A percentile compares a stretch with the other conserved stretches of the same genome.
These are phyloP conservation scores for Xerocomus brunneocitrinus DNA, from an alignment of 768 basidiomycete species.

Conservation along the genomic window DNA sequence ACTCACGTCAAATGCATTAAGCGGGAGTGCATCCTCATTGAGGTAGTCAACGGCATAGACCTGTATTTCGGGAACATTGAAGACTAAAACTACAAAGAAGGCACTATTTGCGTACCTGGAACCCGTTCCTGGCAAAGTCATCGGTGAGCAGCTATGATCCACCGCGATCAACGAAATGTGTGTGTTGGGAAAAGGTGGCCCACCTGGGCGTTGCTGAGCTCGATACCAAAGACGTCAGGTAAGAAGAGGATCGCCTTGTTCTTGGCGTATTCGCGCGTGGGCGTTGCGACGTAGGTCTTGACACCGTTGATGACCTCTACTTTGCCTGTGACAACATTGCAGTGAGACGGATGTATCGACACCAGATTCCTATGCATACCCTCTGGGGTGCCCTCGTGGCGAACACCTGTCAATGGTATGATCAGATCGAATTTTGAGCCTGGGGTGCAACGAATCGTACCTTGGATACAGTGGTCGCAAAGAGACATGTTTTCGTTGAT, in stretches of 20 bases:
- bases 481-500: constrained; percentile 40
- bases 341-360: not conserved
- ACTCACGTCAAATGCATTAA: constrained; percentile 13
- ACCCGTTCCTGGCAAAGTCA: constrained; percentile 40
- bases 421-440: constrained; percentile 3
- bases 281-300: constrained; percentile 50
- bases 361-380: constrained; percentile 26
- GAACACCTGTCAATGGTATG: constrained; percentile 34
- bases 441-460: constrained; percentile 27
- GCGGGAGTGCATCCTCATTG: constrained; percentile 23
- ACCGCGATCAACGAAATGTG: not conserved
- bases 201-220: constrained; percentile 44
- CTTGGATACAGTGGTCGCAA: constrained; percentile 53
- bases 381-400: constrained; percentile 45
- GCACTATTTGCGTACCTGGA: constrained; percentile 20
- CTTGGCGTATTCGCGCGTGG: constrained; percentile 45
- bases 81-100: not conserved
- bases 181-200: constrained; percentile 1
- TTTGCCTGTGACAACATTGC: constrained; percentile 35
- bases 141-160: constrained; percentile 38
- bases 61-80: not conserved
- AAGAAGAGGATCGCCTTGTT: constrained; percentile 55
- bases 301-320: constrained; percentile 43
- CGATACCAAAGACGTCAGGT: constrained; percentile 48
- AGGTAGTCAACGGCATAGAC: constrained; percentile 27